Conservation (phyloP, 192 early-diverging fungal species). For the Backusella tarrabulga region DNA sequence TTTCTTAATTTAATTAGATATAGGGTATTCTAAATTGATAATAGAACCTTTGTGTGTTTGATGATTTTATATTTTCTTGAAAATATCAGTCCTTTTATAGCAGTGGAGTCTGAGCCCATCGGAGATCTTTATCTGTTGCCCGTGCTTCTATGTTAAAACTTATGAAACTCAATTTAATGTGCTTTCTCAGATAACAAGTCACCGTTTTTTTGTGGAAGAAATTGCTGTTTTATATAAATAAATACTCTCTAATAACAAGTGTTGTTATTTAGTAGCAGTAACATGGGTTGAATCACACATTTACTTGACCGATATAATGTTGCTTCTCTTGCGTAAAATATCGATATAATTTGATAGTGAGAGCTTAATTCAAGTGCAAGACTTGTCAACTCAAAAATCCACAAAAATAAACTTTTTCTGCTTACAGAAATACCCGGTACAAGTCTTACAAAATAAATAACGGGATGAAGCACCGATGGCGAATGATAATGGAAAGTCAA, state of each 20-base stretch:
- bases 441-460: not conserved
- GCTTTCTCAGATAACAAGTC: not conserved
- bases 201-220: not conserved
- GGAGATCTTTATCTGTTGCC: not conserved
- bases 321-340: not conserved
- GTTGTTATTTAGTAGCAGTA: not conserved
- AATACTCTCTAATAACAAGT: not conserved
- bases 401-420: not conserved
- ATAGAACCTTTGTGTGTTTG: not conserved
- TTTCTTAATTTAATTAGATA: not conserved
- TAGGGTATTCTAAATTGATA: not conserved
- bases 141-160: not conserved
- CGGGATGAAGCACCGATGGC: not conserved
- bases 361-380: not conserved
- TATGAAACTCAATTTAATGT: not conserved
- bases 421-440: not conserved
- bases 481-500: not conserved
- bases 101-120: not conserved
- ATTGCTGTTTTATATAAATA: too few relatives aligned
- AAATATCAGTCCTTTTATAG: not conserved
- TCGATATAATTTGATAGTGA: not conserved
- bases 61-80: not conserved
- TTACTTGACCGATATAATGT: not conserved
- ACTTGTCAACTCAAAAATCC: not conserved
- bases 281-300: not conserved